A percentile compares a stretch with the other conserved stretches of the same genome.
Evolutionary conservation across 805 yeast species (phyloP).

Genomic region (Starmerella stigmatis): DNA sequence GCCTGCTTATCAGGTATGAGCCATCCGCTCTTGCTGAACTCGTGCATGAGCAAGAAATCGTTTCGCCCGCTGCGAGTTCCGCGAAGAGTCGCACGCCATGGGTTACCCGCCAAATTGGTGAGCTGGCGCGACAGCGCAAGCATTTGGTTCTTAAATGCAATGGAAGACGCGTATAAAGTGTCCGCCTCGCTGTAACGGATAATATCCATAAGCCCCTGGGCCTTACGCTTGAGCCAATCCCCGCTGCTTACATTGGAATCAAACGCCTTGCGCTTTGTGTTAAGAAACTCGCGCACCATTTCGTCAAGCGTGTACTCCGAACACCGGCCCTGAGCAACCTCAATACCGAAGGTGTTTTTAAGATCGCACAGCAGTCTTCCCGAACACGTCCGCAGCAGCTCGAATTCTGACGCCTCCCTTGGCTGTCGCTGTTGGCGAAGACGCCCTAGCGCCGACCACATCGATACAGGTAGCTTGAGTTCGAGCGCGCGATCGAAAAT

Average conservation of each 20-base stretch:
- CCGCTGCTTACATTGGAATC: slow-evolving; percentile 59
- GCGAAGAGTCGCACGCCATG: slow-evolving; percentile 88
- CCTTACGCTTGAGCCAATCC: slow-evolving; percentile 43
- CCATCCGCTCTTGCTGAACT: slow-evolving; percentile 66
- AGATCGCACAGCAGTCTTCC: slow-evolving; percentile 89
- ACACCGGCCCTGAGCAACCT: slow-evolving; percentile 70
- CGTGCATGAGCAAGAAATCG: slow-evolving; percentile 85
- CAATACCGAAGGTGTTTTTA: slow-evolving; percentile 89
- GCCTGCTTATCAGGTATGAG: slow-evolving; percentile 64
- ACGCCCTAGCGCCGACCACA: slow-evolving; percentile 76
- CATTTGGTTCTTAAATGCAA: slow-evolving; percentile 75
- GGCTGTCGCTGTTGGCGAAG: slow-evolving; percentile 13
- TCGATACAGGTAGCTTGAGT: slow-evolving; percentile 46
- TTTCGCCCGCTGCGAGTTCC: slow-evolving; percentile 96
- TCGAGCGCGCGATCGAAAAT: slow-evolving; percentile 72
- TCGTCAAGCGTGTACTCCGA: slow-evolving; percentile 90
- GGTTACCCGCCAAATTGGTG: slow-evolving; percentile 90
- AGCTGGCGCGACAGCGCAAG: slow-evolving; percentile 81
- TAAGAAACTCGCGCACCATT: slow-evolving; percentile 75
- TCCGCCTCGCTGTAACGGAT: slow-evolving; percentile 56
- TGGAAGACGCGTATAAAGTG: slow-evolving; percentile 60
- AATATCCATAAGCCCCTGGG: slow-evolving; percentile 56
- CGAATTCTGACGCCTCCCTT: slow-evolving; percentile 28
- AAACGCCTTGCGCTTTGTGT: slow-evolving; percentile 42
- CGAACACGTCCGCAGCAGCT: slow-evolving; percentile 58